phyloP scores from a whole-genome alignment of 345 rosid genomes.

The Erysimum cheiranthoides region DNA sequence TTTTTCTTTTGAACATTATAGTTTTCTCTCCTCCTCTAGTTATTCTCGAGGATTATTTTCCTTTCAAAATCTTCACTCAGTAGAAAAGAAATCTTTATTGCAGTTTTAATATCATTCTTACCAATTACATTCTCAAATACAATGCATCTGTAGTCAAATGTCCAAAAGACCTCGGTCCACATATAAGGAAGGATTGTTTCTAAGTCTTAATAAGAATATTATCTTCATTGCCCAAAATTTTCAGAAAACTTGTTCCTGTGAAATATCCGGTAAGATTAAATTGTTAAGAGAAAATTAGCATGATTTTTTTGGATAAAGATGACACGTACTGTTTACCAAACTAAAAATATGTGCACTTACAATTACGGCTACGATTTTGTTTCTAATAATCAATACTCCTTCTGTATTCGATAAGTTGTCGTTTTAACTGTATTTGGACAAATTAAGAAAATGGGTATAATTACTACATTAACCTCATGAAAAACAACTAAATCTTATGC shows the following conservation, averaged over 20 bases:
- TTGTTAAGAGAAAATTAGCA: not conserved
- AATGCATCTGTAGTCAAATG: not conserved
- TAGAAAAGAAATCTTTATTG: not conserved
- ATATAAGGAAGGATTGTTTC: not conserved
- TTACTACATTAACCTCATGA: too few species aligned
- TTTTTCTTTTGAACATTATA: not conserved
- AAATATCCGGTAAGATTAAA: not conserved
- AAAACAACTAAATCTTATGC: too few species aligned
- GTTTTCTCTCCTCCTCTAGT: not conserved
- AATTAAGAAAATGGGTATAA: too few species aligned
- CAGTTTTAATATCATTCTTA: not conserved
- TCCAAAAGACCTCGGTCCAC: not conserved
- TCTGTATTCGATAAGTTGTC: too few species aligned
- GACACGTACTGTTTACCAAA: slow-evolving; percentile 15
- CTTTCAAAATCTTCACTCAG: not conserved
- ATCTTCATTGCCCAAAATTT: not conserved
- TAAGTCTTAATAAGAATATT: not conserved
- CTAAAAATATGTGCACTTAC: not conserved
- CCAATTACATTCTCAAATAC: not conserved
- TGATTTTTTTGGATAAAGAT: slow-evolving; percentile 16
- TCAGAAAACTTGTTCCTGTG: not conserved
- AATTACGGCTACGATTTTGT: not conserved
- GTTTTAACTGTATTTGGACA: too few species aligned
- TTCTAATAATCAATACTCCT: not conserved
- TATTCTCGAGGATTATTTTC: slow-evolving; percentile 11